Percentiles rank a stretch among this genome's conserved stretches.
Evolutionary conservation across 768 basidiomycete genomes (phyloP).

Genomic region (Mycena galericulata): DNA sequence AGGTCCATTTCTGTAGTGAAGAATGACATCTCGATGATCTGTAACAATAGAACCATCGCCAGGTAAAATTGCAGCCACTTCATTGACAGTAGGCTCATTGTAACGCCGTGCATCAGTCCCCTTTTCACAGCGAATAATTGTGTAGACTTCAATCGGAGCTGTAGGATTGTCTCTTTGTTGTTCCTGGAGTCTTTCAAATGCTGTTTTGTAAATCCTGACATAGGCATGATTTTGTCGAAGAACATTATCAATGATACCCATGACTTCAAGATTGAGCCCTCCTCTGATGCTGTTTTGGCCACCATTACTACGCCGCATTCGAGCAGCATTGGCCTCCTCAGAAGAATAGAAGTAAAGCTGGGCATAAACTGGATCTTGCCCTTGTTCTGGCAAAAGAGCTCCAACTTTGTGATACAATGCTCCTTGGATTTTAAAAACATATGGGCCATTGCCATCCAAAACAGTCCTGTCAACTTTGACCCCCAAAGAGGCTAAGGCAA

Average conservation of each 20-base stretch:
- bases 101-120: constrained; percentile 47
- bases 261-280: constrained; percentile 27
- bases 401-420: constrained; percentile 47
- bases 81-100: constrained; percentile 53
- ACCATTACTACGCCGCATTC: neutral
- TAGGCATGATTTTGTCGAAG: constrained; percentile 9
- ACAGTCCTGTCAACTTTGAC: constrained; percentile 38
- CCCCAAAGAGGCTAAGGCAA: constrained; percentile 49
- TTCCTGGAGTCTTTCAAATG: constrained; percentile 19
- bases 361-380: constrained; percentile 39
- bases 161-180: constrained; percentile 37
- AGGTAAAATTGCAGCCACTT: constrained; percentile 54
- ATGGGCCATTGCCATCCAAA: constrained; percentile 38
- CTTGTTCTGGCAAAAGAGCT: constrained; percentile 39
- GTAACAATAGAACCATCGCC: constrained; percentile 36
- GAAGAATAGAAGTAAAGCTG: constrained; percentile 39
- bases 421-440: constrained; percentile 45
- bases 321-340: constrained; percentile 13
- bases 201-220: constrained; percentile 1
- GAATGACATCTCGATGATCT: constrained; percentile 45
- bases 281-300: neutral
- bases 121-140: constrained; percentile 5
- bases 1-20: constrained; percentile 34
- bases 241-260: constrained; percentile 21
- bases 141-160: constrained; percentile 15